Evolutionary conservation across 768 basidiomycete genomes (phyloP), one percentile per base, ranked within the genome.

Genomic region (Coprinopsis cinerea): DNA sequence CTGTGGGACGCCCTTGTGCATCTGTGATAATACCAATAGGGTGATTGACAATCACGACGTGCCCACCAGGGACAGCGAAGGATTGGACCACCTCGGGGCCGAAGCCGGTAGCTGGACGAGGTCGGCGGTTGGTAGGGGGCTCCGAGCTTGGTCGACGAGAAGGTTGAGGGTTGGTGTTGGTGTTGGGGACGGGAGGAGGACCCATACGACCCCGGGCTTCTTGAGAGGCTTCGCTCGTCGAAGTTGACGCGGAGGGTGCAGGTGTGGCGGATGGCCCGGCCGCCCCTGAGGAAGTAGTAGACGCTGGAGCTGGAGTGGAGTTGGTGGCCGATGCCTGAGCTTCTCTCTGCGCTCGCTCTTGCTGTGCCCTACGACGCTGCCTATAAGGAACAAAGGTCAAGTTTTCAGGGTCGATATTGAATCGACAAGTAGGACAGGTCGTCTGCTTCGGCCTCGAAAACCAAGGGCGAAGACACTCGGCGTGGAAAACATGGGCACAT

Each of bases 401-500:
- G 49, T 82, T 82, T 48, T 88, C 82, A 0, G 88, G 88, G 59
- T 91, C 88, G 47, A 91, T 78, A 55, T 91, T 82, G 58, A 91
- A 91, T 54, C 88, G 70, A 65, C 88, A 91, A 0, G 85, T 86
- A 0, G 88, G 88, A 56, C 88, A 91, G 1, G 88, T 90, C 17
- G 88, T 89, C 55, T 85, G 84, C 36, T 72, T 75, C 10, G 87
- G 84, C 50, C 85, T 73, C 2, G 88, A 79, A 63, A 91, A 91
- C 88, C 88, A 91, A 1, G 88, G 88, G 9, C 85, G 61, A 28
- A 91, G 76, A 64, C 88, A 91, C 0, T 80, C 72, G 1, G 85
- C 77, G 56, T 91, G 88, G 68, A 90, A 91, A 45, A 87, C 80
- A 62, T 91, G 88, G 6, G 86, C 79, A 59, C 88, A 91, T 3